Evolutionary conservation across 805 yeast species (phyloP), one percentile per base, ranked within the genome.

Genomic region (Starmera pachycereana): DNA sequence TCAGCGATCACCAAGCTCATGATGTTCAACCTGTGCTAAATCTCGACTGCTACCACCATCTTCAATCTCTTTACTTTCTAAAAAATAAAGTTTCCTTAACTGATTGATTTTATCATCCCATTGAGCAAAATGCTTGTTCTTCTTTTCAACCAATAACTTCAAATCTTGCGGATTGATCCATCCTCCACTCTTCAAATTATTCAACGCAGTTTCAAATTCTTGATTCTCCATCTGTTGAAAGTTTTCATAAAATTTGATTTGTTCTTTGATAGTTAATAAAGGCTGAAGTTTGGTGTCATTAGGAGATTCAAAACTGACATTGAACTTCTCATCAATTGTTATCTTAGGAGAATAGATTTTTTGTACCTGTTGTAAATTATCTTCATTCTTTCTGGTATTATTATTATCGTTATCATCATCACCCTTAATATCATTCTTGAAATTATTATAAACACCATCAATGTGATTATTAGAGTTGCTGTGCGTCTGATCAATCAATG

Each of bases 161-260:
- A 50, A 14, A 37, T 52, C 55, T 14, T 33, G 38, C 13, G 43
- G 44, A 25, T 49, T 51, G 51, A 51, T 42, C 57, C 57, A 52
- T 5, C 57, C 57, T 40, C 55, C 42, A n/a, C 41, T 39, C 36
- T 43, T 43, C 12, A 52, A 33, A 31, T 45, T 41, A 16, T 40
- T 30, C 14, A 47, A 32, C 2, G 50, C 51, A 33, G 46, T 44
- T 9, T 45, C 44, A 29, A 49, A 36, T 44, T 49, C 57, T 7
- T 30, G 19, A 12, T 44, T 44, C 37, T 52, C 55, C 13, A 40
- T 34, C 27, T 37, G 35, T 36, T 51, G 55, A 28, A 50, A 46
- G 27, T 32, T 37, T 29, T 48, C 47, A 27, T 42, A 49, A 25
- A 50, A 37, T 31, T 43, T 39, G 7, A 52, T 43, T 36, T 42